Evolutionary conservation across 2,329 filamentous ascomycete genomes (phyloP).

Genomic region (Ophiostoma perfectum): DNA sequence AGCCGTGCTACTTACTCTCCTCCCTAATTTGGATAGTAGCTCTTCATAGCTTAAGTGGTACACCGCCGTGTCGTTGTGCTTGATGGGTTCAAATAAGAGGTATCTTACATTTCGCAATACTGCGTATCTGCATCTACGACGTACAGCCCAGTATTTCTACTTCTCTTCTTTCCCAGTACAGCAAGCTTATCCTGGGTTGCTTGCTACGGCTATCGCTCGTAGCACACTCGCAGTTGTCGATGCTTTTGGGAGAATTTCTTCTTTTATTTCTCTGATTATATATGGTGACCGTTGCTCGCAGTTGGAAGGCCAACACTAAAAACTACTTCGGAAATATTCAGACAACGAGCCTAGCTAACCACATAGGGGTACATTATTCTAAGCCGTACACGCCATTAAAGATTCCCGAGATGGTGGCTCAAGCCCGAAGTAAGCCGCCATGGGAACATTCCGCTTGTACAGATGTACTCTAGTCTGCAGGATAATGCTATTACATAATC

Average conservation of each 20-base stretch:
- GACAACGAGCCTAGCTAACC: background rate
- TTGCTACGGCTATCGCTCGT: background rate
- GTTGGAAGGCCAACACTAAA: too few relatives aligned
- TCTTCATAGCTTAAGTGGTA: background rate
- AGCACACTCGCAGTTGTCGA: background rate
- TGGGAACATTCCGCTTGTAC: background rate
- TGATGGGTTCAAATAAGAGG: too few relatives aligned
- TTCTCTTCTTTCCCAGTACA: background rate
- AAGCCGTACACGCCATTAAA: background rate
- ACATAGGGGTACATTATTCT: background rate
- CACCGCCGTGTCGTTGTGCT: background rate
- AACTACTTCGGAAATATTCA: too few relatives aligned
- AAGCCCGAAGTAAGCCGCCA: background rate
- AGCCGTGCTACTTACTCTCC: constrained; percentile 4
- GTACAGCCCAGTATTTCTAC: constrained; percentile 7
- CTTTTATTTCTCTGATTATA: too few relatives aligned
- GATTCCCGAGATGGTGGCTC: constrained; percentile 1
- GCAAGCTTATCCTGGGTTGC: background rate
- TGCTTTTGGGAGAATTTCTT: background rate
- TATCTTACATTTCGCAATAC: background rate
- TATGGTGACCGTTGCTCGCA: too few relatives aligned
- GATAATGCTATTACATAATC: too few relatives aligned
- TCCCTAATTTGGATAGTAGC: constrained; percentile 11
- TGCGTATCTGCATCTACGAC: background rate
- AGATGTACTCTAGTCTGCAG: too few relatives aligned